phyloP scores from a whole-genome alignment of 2,329 filamentous ascomycete genomes.

The Aspergillus novoparasiticus region DNA sequence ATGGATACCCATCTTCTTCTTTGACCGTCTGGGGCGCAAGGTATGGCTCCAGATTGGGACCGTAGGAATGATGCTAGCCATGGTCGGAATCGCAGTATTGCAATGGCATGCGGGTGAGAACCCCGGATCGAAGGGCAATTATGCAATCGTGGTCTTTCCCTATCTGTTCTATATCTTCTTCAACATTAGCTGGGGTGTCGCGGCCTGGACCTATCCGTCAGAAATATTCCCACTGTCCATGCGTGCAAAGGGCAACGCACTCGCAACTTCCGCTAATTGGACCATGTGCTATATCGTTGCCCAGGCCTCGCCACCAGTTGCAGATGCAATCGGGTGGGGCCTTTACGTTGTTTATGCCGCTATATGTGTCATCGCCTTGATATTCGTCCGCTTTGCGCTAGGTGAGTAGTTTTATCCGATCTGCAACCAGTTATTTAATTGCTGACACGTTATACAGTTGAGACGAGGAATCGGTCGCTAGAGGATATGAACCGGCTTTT shows the following conservation, averaged over 20 bases:
- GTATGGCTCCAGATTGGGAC: slow-evolving; percentile 24
- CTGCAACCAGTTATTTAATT: neutral
- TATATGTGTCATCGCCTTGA: slow-evolving; percentile 21
- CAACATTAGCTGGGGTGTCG: slow-evolving; percentile 25
- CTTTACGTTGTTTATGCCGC: slow-evolving; percentile 24
- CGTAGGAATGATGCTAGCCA: slow-evolving; percentile 20
- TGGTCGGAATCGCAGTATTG: slow-evolving; percentile 22
- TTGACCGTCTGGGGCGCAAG: slow-evolving; percentile 23
- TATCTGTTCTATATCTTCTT: slow-evolving; percentile 26
- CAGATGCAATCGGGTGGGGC: slow-evolving; percentile 22
- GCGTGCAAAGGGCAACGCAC: slow-evolving; percentile 14
- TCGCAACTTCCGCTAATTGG: slow-evolving; percentile 13
- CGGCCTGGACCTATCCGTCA: slow-evolving; percentile 23
- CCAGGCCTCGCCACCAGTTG: slow-evolving; percentile 17
- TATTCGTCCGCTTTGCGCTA: slow-evolving; percentile 21
- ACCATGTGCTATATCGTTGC: slow-evolving; percentile 22
- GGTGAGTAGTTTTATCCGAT: slow-evolving; percentile 8
- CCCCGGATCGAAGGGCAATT: slow-evolving; percentile 13
- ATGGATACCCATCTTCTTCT: slow-evolving; percentile 22
- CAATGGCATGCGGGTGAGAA: slow-evolving; percentile 20
- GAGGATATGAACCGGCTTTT: slow-evolving; percentile 24
- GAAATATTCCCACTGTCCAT: slow-evolving; percentile 21
- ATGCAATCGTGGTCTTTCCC: slow-evolving; percentile 22
- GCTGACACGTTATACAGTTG: slow-evolving; percentile 10
- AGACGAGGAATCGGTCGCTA: slow-evolving; percentile 17